phyloP scores from a whole-genome alignment of 805 yeast genomes.

The Candida yuanshanica region DNA sequence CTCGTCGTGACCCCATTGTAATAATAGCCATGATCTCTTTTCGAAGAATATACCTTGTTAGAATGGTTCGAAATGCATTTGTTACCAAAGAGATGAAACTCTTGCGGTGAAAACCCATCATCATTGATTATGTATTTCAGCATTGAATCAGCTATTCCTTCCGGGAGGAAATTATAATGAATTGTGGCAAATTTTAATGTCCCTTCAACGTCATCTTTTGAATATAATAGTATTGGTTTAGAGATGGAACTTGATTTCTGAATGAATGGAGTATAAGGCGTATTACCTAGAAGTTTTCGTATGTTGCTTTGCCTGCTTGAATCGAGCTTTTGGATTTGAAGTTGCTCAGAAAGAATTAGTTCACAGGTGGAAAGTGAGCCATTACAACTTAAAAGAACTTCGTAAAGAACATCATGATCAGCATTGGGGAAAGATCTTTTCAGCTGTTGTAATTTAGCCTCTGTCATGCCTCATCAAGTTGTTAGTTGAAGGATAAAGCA shows the following conservation, averaged over 20 bases:
- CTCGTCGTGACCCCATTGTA: conserved; percentile 39
- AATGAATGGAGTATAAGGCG: conserved; percentile 12
- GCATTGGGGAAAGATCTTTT: conserved; percentile 36
- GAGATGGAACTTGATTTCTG: conserved; percentile 7
- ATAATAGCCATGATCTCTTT: conserved; percentile 15
- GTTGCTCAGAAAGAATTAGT: conserved; percentile 33
- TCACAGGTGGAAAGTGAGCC: conserved; percentile 45
- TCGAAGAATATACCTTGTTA: conserved; percentile 32
- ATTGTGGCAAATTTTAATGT: conserved; percentile 48
- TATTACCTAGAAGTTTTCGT: conserved; percentile 14
- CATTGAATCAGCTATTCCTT: conserved; percentile 39
- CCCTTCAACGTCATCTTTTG: conserved; percentile 45
- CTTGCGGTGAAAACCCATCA: conserved; percentile 33
- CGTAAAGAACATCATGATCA: conserved; percentile 37
- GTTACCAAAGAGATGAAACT: conserved; percentile 60
- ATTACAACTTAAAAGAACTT: conserved; percentile 46
- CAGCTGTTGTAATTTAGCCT: conserved; percentile 34
- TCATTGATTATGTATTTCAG: conserved; percentile 38
- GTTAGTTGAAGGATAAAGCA: no score
- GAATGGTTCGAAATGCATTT: conserved; percentile 54
- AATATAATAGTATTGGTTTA: conserved; percentile 36
- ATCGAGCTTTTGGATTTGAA: conserved; percentile 7
- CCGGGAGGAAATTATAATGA: conserved; percentile 47
- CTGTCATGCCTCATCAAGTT: conserved; percentile 23
- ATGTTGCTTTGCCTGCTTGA: conserved; percentile 16